Evolutionary conservation across 495 filamentous ascomycete genomes (phyloP), one percentile per base, ranked within the genome.

Genomic region (Umbilicaria muhlenbergii): DNA sequence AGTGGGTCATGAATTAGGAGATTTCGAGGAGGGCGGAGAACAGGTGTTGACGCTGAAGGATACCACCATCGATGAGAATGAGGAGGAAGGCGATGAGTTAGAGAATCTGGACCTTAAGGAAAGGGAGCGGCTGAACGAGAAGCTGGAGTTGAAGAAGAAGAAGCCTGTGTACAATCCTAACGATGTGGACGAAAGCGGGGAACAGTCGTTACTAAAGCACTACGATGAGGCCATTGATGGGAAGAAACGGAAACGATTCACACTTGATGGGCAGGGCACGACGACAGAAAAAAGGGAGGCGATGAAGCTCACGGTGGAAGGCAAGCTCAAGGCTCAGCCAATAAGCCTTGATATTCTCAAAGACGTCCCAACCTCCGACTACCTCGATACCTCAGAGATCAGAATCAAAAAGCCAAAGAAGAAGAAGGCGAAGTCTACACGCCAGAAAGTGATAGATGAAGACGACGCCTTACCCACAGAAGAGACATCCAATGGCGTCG

Each of bases 171-270:
- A 98, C 52, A 82, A 96, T 52, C 87, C 88, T 2, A 73, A 83
- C 50, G 80, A 80, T 37, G 67, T 75, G 13, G 77, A 77, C 43
- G 82, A 80, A 46, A 72, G 66, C 77, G 44, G 70, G 67, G 39
- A 43, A 21, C 45, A 42, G 4, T 65, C 64, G 3, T 71, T 98
- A 21, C 64, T 98, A 37, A 70, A 77, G 17, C 86, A 98, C 45
- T 98, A 98, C 56, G 91, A 96, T 51, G 89, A 94, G 54, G 88
- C 92, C 53, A 93, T 94, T 38, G 75, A 84, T 34, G 87, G 86
- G 43, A 94, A 93, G 65, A 91, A 89, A 62, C 72, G 75, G 39
- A 95, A 93, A 62, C 67, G 70, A 13, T 96, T 98, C 55, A 92
- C 82, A 0, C 64, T 98, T 28, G 86, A 86, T 58, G 79, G 75